Evolutionary conservation across 345 rosid genomes (phyloP), one percentile per base, ranked within the genome.

Genomic region (Camelina laxa): DNA sequence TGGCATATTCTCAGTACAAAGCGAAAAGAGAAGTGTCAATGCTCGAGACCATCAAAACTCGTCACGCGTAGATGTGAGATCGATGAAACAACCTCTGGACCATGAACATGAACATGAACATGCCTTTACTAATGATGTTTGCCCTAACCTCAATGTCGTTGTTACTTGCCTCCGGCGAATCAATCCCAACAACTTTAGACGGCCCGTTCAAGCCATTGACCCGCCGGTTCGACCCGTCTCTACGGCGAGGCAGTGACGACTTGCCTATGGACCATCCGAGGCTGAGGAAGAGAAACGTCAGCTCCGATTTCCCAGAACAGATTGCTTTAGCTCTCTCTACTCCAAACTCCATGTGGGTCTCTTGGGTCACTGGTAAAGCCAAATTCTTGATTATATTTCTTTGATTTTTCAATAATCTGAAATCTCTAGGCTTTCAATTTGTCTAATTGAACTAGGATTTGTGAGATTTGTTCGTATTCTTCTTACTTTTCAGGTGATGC

Each of bases 211-310:
- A 84, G 72, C 93, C 97, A 3, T 51, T 74, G 5, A 90, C 97
- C 11, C 84, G 83, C 49, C 83, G 80, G 41, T 86, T 93, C 68
- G 96, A 93, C 54, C 83, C 90, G 16, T 85, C 93, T 20, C 74
- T 90, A n/a, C 93, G 96, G 0, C 77, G 67, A 59, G 98, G 98
- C 55, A 90, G 97, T 20, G 89, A 85, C 68, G 96, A 90, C 83
- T 80, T 90, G 72, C 90, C 91, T 1, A 89, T 84, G 79, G 82
- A 85, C 59, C 84, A 90, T 77, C 93, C 93, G 1, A 81, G 89
- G 33, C 85, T 89, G 27, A 83, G 75, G 77, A 82, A 80, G 82
- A 86, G 83, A 81, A 89, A 87, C 36, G 84, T 79, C 56, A 82
- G 86, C 45, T 80, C 81, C 0, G 63, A 60, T 70, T 83, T 86